A percentile compares a stretch with the other conserved stretches of the same genome.
Evolutionary conservation across 164 flowering plant species (phyloP).

Genomic region (Chimonanthus salicifolius): DNA sequence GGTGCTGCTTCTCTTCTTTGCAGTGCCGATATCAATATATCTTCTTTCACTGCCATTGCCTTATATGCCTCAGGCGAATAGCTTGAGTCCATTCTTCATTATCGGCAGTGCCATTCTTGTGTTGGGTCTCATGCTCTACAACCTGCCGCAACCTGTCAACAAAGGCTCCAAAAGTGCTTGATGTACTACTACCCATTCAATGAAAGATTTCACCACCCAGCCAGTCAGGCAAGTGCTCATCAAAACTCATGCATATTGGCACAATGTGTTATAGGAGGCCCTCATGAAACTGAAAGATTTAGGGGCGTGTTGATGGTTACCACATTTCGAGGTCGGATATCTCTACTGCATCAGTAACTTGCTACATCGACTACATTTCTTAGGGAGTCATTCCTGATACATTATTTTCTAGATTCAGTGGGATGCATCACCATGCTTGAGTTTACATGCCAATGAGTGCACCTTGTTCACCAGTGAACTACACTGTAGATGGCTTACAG

Average conservation of each 20-base stretch:
- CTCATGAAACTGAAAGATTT: not conserved
- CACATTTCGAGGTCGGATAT: not conserved
- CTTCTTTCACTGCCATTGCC: conserved; percentile 75
- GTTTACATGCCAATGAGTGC: not conserved
- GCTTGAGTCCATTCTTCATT: conserved; percentile 62
- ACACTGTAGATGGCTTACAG: not conserved
- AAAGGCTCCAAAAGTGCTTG: conserved; percentile 20
- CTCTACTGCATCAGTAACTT: not conserved
- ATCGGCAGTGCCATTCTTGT: conserved; percentile 56
- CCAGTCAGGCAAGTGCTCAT: not conserved
- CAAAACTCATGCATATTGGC: not conserved
- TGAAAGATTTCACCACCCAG: not conserved
- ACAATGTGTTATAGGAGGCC: not conserved
- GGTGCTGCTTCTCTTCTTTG: conserved; percentile 13
- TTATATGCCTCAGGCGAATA: conserved; percentile 51
- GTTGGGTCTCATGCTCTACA: conserved; percentile 60
- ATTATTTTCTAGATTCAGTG: not conserved
- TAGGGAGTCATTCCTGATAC: not conserved
- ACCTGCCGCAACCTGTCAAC: conserved; percentile 39
- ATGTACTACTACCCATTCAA: conserved; percentile 1
- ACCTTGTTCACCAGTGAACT: not conserved
- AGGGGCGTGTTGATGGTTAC: not conserved
- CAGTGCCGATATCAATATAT: conserved; percentile 78
- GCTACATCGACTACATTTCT: not conserved
- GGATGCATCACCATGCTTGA: not conserved